Evolutionary conservation across 2,329 filamentous ascomycete genomes (phyloP).

Genomic region (Neoarthrinium moseri): DNA sequence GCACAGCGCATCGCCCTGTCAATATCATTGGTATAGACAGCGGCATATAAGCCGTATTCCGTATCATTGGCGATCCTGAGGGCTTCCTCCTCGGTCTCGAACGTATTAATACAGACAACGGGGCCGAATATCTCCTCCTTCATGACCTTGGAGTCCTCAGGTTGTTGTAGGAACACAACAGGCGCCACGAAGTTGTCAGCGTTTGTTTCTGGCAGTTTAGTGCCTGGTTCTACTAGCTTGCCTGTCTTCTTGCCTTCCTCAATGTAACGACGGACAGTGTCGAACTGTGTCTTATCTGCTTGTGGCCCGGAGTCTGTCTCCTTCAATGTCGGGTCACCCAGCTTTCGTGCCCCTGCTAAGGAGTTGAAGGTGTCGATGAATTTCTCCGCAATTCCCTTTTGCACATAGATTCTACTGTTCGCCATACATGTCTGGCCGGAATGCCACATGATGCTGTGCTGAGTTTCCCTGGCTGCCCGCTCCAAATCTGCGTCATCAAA

Average conservation of each 20-base stretch:
- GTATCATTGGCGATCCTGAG: conserved; percentile 54
- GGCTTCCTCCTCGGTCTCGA: conserved; percentile 56
- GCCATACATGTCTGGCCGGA: conserved; percentile 61
- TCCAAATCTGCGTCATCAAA: conserved; percentile 66
- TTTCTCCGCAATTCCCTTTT: conserved; percentile 45
- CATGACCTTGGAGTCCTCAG: conserved; percentile 45
- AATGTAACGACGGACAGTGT: conserved; percentile 43
- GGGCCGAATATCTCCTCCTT: conserved; percentile 65
- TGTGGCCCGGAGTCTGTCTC: conserved; percentile 42
- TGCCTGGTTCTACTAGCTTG: conserved; percentile 18
- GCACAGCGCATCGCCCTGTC: conserved; percentile 41
- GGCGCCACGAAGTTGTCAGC: conserved; percentile 41
- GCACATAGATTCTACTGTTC: conserved; percentile 57
- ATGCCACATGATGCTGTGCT: conserved; percentile 46
- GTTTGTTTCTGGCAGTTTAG: conserved; percentile 15
- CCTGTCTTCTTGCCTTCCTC: conserved; percentile 40
- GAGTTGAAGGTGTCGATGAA: conserved; percentile 60
- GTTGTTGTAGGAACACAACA: conserved; percentile 42
- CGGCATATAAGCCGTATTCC: conserved; percentile 54
- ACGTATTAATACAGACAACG: conserved; percentile 57
- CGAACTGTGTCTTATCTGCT: conserved; percentile 49
- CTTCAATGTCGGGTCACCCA: conserved; percentile 32
- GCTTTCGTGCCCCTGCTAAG: conserved; percentile 38
- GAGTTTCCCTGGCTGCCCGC: conserved; percentile 55
- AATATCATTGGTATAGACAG: conserved; percentile 54